These are phyloP conservation scores for Suhomyces sp. DNA, from an alignment of 805 yeast species.

Conservation along the genomic window DNA sequence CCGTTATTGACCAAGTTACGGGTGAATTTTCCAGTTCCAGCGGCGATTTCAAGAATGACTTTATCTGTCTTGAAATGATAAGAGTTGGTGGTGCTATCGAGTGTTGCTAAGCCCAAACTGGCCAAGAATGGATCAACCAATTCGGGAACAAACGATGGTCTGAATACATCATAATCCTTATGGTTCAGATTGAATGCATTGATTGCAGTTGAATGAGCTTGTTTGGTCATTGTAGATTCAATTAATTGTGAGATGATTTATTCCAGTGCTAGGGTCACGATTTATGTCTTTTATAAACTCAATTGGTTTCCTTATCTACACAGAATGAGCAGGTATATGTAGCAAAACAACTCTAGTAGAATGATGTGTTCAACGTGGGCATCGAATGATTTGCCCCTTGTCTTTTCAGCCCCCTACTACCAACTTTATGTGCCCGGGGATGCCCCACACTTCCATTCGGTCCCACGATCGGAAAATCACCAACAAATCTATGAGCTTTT, in stretches of 20 bases:
- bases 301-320: no score
- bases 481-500: no score
- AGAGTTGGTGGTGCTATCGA: conserved; percentile 4
- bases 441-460: no score
- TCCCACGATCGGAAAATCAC: no score
- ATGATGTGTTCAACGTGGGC: no score
- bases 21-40: conserved; percentile 68
- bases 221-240: conserved; percentile 5
- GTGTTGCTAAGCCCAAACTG: conserved; percentile 29
- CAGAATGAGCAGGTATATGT: no score
- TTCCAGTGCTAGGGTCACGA: no score
- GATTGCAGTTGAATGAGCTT: conserved; percentile 39
- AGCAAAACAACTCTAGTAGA: no score
- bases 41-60: conserved; percentile 50
- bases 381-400: no score
- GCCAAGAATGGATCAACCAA: conserved; percentile 45
- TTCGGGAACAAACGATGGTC: conserved; percentile 48
- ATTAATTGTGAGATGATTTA: background rate
- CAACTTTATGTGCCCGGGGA: no score
- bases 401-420: no score
- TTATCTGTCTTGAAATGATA: conserved; percentile 20
- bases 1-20: conserved; percentile 40
- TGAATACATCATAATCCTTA: conserved; percentile 46
- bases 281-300: no score
- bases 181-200: conserved; percentile 55